Evolutionary conservation across 1,284 basidiomycete genomes (phyloP).

Genomic region (Stereum hirsutum): DNA sequence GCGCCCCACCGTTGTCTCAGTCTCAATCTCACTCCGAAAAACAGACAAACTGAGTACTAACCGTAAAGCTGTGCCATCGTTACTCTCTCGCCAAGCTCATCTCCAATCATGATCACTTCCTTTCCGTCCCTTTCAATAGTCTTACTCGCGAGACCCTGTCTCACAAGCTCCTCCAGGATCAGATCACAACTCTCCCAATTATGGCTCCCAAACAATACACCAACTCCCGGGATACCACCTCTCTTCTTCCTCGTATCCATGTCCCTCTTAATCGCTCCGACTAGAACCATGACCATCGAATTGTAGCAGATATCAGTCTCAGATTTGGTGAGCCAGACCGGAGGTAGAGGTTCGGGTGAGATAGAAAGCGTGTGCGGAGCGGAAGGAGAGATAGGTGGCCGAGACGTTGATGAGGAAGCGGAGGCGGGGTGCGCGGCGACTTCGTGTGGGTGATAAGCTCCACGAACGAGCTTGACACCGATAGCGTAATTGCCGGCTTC

Average conservation of each 20-base stretch:
- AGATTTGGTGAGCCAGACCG: conserved; percentile 59
- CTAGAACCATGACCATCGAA: conserved; percentile 52
- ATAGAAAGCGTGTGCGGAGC: conserved; percentile 37
- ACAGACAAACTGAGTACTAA: conserved; percentile 20
- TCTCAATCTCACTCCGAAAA: neutral
- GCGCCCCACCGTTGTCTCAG: neutral
- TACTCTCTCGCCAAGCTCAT: conserved; percentile 59
- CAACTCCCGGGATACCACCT: conserved; percentile 44
- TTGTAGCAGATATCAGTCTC: conserved; percentile 84
- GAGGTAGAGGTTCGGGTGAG: conserved; percentile 48
- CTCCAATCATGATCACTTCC: conserved; percentile 28
- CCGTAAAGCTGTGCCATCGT: conserved; percentile 83
- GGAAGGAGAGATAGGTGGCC: no score
- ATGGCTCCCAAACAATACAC: conserved; percentile 82
- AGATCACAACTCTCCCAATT: conserved; percentile 62
- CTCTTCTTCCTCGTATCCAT: no score
- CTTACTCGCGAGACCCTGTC: conserved; percentile 41
- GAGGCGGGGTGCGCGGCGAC: conserved; percentile 16
- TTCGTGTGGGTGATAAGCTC: conserved; percentile 89
- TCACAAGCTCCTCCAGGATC: conserved; percentile 54
- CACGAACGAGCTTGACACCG: conserved; percentile 92
- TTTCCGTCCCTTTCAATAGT: conserved; percentile 14
- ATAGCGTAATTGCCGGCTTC: conserved; percentile 66
- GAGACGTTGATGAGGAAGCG: conserved; percentile 6
- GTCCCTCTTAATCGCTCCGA: conserved; percentile 59